Conservation (phyloP, 202 grass and related monocot species). For the Saccharum hybrid region DNA sequence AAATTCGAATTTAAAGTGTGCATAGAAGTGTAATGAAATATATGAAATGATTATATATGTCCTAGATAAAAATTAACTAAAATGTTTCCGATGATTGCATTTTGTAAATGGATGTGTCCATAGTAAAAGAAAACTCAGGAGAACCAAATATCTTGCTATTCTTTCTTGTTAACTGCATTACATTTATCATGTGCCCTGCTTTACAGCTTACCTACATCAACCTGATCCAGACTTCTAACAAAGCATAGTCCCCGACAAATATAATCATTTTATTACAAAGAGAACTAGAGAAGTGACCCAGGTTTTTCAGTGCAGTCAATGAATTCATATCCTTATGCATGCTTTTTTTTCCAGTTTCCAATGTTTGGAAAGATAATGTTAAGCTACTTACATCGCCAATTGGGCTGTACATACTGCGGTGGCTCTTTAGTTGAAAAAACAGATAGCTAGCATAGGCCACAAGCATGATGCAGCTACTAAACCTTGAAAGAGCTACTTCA, state of each 20-base stretch:
- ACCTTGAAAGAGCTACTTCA: constrained; percentile 95
- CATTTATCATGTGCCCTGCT: constrained; percentile 15
- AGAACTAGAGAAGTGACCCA: constrained; percentile 1
- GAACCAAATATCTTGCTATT: constrained; percentile 22
- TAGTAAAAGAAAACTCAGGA: background rate
- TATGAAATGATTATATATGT: constrained; percentile 4
- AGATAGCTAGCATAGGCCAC: constrained; percentile 97
- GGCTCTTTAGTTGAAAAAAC: constrained; percentile 94
- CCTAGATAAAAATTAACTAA: background rate
- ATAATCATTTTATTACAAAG: background rate
- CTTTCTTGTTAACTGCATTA: constrained; percentile 1
- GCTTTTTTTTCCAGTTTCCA: constrained; percentile 2
- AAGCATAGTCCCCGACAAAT: background rate
- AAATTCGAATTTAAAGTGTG: constrained; percentile 23
- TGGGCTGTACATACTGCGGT: constrained; percentile 79
- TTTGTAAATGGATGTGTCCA: background rate
- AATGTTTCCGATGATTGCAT: constrained; percentile 1
- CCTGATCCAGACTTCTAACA: background rate
- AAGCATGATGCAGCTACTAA: constrained; percentile 99
- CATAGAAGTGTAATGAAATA: constrained; percentile 12
- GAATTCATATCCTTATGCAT: constrained; percentile 20
- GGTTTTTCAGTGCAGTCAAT: constrained; percentile 18
- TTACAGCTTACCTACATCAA: background rate
- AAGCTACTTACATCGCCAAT: constrained; percentile 77
- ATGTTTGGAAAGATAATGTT: constrained; percentile 30